phyloP scores from a whole-genome alignment of 176 grass and related monocot species.

The Musa itinerans region DNA sequence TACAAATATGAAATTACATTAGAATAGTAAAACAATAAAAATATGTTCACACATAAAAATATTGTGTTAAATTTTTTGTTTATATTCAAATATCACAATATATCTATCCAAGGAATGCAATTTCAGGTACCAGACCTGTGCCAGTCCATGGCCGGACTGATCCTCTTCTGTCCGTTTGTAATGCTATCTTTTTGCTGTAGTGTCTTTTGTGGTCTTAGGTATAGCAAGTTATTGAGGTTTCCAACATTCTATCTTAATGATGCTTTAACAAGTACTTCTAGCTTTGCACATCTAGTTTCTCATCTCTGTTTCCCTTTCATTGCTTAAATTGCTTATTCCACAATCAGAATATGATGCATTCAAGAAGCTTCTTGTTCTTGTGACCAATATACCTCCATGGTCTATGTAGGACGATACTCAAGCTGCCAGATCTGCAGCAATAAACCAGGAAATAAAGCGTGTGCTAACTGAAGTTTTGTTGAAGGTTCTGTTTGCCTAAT shows the following conservation, averaged over 20 bases:
- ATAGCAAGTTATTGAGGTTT: too few relatives aligned
- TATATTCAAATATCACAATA: too few relatives aligned
- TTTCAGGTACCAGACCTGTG: too few relatives aligned
- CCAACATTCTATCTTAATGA: neutral
- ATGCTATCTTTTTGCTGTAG: too few relatives aligned
- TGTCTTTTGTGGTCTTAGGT: too few relatives aligned
- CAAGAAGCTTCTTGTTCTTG: neutral
- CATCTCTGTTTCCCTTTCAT: neutral
- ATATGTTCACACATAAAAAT: too few relatives aligned
- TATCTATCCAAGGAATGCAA: too few relatives aligned
- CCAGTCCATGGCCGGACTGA: too few relatives aligned
- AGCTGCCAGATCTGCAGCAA: conserved; percentile 36
- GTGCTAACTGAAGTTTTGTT: conserved; percentile 92
- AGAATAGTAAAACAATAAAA: too few relatives aligned
- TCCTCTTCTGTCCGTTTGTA: too few relatives aligned
- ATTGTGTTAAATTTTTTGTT: too few relatives aligned
- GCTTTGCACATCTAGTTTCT: neutral
- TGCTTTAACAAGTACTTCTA: neutral
- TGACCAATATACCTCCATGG: neutral
- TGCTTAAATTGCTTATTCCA: neutral
- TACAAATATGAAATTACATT: too few relatives aligned
- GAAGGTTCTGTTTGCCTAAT: conserved; percentile 44
- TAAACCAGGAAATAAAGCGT: conserved; percentile 95
- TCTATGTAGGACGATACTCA: conserved; percentile 68
- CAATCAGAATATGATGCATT: neutral